Base-by-base conservation (phyloP, 2,329 filamentous ascomycete species). In the Eurotiales sp. region DNA sequence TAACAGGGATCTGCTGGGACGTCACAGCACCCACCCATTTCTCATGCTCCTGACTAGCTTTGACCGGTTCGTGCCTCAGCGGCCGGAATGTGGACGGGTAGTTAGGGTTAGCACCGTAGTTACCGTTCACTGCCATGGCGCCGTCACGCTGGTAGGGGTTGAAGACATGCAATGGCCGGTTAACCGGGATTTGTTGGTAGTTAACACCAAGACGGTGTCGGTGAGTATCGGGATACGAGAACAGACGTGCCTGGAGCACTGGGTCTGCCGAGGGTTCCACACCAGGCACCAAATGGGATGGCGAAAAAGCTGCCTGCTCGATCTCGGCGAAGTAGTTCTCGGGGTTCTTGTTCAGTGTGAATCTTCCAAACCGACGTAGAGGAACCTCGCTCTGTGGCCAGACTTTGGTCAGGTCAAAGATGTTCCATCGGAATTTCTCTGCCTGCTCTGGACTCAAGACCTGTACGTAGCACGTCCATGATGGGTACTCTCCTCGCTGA, bases 121-220 rank as follows among this genome's bases (percentile, higher is more conserved):
- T 86, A 63, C 82, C 75, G 52, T 79, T 76, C 60, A 83, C 81
- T 1, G 83, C 80, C 85, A 89, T 90, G 53, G 67, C 64, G 14
- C 87, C 87, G 61, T 90, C 86, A 55, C 87, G 82, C 66, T 89
- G 85, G 75, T 83, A 87, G 56, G 86, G 77, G 76, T 80, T 77
- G 70, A 73, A 73, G 73, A 71, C 62, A 73, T 67, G 72, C 56
- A 75, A 53, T 50, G 81, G 77, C 47, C 73, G 73, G 69, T 85
- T 85, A 59, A 82, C 78, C 19, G 82, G 82, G 49, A 85, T 78
- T 62, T 85, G 80, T 58, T 83, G 78, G 67, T 83, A 85, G 70
- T 86, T 86, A 46, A 74, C 74, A 29, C 83, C 82, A 2, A 85
- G 70, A 40, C 83, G 80, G 67, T 86, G 79, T 32, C 81, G 77